Percentiles rank a stretch among this genome's conserved stretches.
Conservation (phyloP, 352 stramenopile genomes). For the Phytophthora chlamydospora region DNA sequence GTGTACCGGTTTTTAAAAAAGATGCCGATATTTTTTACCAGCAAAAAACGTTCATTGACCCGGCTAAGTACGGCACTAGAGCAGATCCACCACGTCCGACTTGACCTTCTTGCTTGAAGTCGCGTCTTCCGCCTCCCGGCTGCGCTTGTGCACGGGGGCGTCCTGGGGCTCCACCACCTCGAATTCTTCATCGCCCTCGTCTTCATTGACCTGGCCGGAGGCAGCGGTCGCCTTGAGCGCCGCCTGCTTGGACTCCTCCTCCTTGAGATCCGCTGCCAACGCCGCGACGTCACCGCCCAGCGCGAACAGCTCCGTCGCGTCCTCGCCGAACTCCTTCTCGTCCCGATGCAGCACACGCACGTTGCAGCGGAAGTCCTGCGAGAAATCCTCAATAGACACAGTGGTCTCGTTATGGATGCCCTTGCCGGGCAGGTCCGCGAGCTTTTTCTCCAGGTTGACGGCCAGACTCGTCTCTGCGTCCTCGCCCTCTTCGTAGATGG, state of each 20-base stretch:
- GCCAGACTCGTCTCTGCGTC: constrained; percentile 83
- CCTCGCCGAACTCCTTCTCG: constrained; percentile 65
- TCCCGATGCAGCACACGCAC: constrained; percentile 81
- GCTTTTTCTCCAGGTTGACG: constrained; percentile 90
- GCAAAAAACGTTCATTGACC: background rate
- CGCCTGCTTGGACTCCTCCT: constrained; percentile 45
- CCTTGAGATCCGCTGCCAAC: constrained; percentile 52
- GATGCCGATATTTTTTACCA: no score
- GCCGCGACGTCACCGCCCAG: constrained; percentile 72
- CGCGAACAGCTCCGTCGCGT: constrained; percentile 76
- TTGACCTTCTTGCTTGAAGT: constrained; percentile 38
- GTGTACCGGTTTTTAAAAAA: background rate
- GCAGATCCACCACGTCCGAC: constrained; percentile 21
- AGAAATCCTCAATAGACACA: constrained; percentile 95
- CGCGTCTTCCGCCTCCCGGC: constrained; percentile 4
- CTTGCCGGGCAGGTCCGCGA: constrained; percentile 89
- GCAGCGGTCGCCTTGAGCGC: constrained; percentile 23
- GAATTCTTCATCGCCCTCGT: constrained; percentile 38
- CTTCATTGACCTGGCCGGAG: constrained; percentile 15
- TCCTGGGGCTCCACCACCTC: constrained; percentile 34
- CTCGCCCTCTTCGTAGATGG: constrained; percentile 96
- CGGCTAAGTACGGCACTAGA: constrained; percentile 42
- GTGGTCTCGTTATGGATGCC: constrained; percentile 93
- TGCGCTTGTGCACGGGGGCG: constrained; percentile 32
- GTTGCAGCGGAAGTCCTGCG: constrained; percentile 92